These are phyloP conservation scores for Cladorrhinum sp. DNA, from an alignment of 2,329 filamentous ascomycete species.

Conservation along the genomic window DNA sequence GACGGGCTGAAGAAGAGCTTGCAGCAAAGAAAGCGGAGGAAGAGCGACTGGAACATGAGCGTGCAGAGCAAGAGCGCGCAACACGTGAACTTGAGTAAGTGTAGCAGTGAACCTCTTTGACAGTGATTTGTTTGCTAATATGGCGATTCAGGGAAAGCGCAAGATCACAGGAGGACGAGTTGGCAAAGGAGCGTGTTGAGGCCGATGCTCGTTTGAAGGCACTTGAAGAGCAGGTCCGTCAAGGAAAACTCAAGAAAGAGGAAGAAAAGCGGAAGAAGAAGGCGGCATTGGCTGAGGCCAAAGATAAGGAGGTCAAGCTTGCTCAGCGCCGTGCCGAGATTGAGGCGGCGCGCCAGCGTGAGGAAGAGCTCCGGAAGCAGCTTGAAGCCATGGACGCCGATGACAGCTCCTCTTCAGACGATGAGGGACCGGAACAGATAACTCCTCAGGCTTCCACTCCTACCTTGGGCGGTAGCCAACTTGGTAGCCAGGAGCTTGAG, in stretches of 20 bases:
- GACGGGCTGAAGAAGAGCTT: conserved; percentile 55
- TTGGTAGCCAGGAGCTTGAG: conserved; percentile 54
- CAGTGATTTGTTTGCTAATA: conserved; percentile 27
- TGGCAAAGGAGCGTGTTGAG: conserved; percentile 75
- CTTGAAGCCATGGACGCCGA: conserved; percentile 73
- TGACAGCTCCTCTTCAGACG: conserved; percentile 74
- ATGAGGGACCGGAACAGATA: conserved; percentile 72
- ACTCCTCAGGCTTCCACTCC: conserved; percentile 60
- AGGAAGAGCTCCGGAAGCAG: conserved; percentile 84
- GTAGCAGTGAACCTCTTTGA: not conserved
- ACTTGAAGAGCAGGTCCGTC: conserved; percentile 88
- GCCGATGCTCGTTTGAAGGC: conserved; percentile 80
- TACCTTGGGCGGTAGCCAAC: conserved; percentile 50
- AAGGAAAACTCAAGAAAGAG: conserved; percentile 92
- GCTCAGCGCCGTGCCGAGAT: conserved; percentile 86
- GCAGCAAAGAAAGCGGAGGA: conserved; percentile 61
- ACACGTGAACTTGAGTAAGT: conserved; percentile 81
- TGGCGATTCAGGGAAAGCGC: conserved; percentile 62
- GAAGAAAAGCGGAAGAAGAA: conserved; percentile 94
- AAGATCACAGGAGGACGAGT: conserved; percentile 72
- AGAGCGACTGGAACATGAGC: conserved; percentile 65
- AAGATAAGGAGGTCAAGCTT: conserved; percentile 82
- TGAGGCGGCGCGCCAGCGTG: conserved; percentile 84
- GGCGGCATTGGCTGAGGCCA: conserved; percentile 79
- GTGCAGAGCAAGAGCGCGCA: conserved; percentile 71